Evolutionary conservation across 2,329 filamentous ascomycete genomes (phyloP), one percentile per base, ranked within the genome.

Genomic region (Pseudocercospora macadamiae): DNA sequence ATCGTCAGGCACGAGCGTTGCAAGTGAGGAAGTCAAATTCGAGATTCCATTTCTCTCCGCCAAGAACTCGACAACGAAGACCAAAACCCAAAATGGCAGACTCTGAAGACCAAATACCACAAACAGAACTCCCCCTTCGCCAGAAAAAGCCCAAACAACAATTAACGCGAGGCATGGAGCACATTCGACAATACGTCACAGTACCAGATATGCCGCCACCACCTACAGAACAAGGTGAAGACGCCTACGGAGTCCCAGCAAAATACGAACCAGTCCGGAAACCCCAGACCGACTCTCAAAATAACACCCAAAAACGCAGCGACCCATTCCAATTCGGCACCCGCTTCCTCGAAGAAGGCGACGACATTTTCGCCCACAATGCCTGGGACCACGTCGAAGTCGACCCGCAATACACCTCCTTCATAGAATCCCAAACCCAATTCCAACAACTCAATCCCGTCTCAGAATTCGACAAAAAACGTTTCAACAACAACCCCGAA

Each of bases 361-460:
- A 96, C 78, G 84, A 97, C 73, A 90, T 96, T 70, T 99, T 93
- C 78, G 89, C 96, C 75, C 96, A 95, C 85, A 99, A 99, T 76
- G 95, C 95, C 34, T 99, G 95, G 95, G 95, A 99, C 74, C 93
- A 99, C 74, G 95, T 97, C 73, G 89, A 93, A 76, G 92, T 92
- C 73, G 93, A 97, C 78, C 86, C 91, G 68, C 83, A 87, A 37
- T 97, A 96, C 82, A 88, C 89, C 71, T 86, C 89, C 71, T 96
- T 95, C 75, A 88, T 92, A 61, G 86, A 93, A 76, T 78, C 87
- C 71, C 95, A 97, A 78, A 93, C 90, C 72, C 84, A 85, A 47
- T 89, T 89, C 77, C 95, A 99, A 78, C 87, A 93, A 65, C 85
- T 89, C 69, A 83, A 89, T 62, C 93, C 93, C 57, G 95, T 97